These are phyloP conservation scores for Penicillium daleae DNA, from an alignment of 495 filamentous ascomycete species.

Conservation along the genomic window DNA sequence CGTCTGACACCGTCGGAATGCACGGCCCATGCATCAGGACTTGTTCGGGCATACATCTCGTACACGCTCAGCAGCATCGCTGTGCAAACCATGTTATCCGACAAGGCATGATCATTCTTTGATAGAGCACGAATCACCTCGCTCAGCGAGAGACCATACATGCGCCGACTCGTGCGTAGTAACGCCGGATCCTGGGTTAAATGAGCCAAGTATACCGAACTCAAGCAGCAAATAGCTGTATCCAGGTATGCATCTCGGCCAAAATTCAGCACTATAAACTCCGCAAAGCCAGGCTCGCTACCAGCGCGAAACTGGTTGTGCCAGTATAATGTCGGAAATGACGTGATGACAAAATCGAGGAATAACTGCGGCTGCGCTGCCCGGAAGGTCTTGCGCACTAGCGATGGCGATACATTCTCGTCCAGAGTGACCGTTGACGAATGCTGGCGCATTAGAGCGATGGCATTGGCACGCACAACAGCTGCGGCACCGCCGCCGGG, in stretches of 20 bases:
- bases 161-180: constrained; percentile 30
- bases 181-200: constrained; percentile 30
- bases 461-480: constrained; percentile 29
- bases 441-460: constrained; percentile 34
- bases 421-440: constrained; percentile 20
- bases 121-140: constrained; percentile 30
- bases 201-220: constrained; percentile 35
- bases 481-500: constrained; percentile 20
- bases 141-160: constrained; percentile 35
- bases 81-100: constrained; percentile 38
- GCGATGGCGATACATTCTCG: constrained; percentile 28
- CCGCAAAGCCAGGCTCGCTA: constrained; percentile 28
- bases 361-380: constrained; percentile 34
- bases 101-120: constrained; percentile 28
- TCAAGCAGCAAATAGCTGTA: constrained; percentile 36
- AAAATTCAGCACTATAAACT: constrained; percentile 30
- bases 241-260: constrained; percentile 34
- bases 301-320: constrained; percentile 38
- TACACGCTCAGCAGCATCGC: constrained; percentile 42
- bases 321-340: constrained; percentile 39
- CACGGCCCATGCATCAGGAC: constrained; percentile 35
- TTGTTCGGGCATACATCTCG: constrained; percentile 43
- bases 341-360: constrained; percentile 34
- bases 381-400: constrained; percentile 31
- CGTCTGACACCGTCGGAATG: constrained; percentile 36